Evolutionary conservation across 1,139 yeast species (phyloP), one percentile per base, ranked within the genome.

Genomic region (Lodderomyces metapsilosis): DNA sequence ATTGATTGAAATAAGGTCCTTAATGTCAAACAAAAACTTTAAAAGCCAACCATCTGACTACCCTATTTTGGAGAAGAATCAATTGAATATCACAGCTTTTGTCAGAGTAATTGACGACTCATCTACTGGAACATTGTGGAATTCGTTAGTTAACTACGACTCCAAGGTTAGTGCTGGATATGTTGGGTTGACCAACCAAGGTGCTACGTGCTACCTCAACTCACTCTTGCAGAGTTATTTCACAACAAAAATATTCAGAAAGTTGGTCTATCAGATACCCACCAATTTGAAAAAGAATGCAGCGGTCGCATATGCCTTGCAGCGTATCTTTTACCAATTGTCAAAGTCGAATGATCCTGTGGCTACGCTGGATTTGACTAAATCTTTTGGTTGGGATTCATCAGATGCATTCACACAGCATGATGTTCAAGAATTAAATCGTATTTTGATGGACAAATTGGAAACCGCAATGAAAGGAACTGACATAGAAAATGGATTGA

Each of bases 371-470:
- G 96, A 88, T 57, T 71, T 92, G 44, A 92, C 98, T 0, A 79
- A 80, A 47, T 84, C 98, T 0, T 92, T 92, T 70, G 98, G 99
- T 9, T 92, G 99, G 99, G 96, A 91, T 59, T 78, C 89, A 8
- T 84, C 84, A 9, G 98, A 92, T 54, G 96, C 98, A 0, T 94
- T 92, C 61, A 88, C 96, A 6, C 99, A 92, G 62, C 98, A 92
- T 62, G 99, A 92, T 59, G 97, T 92, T 12, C 98, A 94, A 60
- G 99, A 92, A 61, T 74, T 94, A 60, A 89, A 91, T 59, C 83
- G 99, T 54, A 91, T 94, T 32, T 73, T 92, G 58, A 92, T 94
- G 97, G 99, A 92, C 61, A 82, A 85, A 53, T 72, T 92, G 41
- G 99, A 94, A 62, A 74, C 82, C 5, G 88, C 88, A 41, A 91